Percentiles rank a stretch among this genome's conserved stretches.
phyloP scores from a whole-genome alignment of 2,329 filamentous ascomycete genomes.

The Colletotrichum musicola region DNA sequence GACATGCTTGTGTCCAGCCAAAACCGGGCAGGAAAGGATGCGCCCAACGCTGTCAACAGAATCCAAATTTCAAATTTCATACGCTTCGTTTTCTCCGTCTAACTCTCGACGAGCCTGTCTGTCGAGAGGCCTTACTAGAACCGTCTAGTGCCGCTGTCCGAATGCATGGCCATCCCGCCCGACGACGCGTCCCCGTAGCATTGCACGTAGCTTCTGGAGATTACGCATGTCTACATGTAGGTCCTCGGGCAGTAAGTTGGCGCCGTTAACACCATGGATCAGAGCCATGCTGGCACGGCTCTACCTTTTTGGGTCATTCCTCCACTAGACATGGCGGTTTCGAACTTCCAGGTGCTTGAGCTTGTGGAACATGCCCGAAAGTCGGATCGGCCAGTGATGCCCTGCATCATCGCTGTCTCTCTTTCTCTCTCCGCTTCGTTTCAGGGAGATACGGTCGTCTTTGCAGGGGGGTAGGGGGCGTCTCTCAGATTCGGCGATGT shows the following conservation, averaged over 20 bases:
- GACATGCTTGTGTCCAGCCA: too few relatives aligned
- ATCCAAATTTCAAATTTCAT: too few relatives aligned
- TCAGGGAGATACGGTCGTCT: too few relatives aligned
- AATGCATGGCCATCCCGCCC: conserved; percentile 2
- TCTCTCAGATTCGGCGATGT: too few relatives aligned
- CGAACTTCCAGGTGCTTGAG: not conserved
- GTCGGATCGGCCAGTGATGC: not conserved
- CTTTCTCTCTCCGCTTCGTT: not conserved
- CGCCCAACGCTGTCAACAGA: too few relatives aligned
- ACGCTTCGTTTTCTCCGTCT: too few relatives aligned
- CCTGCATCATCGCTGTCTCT: not conserved
- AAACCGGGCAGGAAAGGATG: too few relatives aligned
- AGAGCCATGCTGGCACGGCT: too few relatives aligned
- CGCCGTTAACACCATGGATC: not conserved
- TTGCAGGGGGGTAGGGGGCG: too few relatives aligned
- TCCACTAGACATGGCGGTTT: not conserved
- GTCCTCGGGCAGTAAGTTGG: conserved; percentile 1
- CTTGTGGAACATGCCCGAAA: not conserved
- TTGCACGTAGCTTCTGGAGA: conserved; percentile 5
- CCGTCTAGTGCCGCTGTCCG: conserved; percentile 2
- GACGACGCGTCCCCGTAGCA: not conserved
- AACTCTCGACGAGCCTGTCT: too few relatives aligned
- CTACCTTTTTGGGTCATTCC: too few relatives aligned
- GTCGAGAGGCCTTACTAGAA: not conserved
- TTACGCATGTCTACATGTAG: not conserved